Evolutionary conservation across 805 yeast genomes (phyloP).

Genomic region (Yarrowia divulgata): DNA sequence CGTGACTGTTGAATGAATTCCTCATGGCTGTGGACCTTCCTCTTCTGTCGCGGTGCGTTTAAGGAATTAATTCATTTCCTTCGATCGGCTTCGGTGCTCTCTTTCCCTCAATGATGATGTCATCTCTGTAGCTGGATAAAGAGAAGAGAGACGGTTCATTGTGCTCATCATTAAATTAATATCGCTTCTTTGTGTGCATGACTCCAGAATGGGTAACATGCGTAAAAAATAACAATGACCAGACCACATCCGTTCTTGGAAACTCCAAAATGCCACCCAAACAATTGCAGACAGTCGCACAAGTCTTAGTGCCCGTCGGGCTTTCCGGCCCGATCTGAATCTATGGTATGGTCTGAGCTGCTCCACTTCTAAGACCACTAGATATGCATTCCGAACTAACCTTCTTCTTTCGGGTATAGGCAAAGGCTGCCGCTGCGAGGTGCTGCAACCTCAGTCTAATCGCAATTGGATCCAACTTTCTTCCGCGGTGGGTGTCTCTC

Average conservation of each 20-base stretch:
- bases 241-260: too few relatives aligned
- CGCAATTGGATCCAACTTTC: neutral
- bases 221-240: too few relatives aligned
- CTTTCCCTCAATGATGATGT: slow-evolving; percentile 5
- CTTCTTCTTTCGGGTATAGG: neutral
- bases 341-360: neutral
- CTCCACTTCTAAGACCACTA: neutral
- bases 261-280: too few relatives aligned
- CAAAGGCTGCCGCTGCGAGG: neutral
- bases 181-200: neutral
- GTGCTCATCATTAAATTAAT: too few relatives aligned
- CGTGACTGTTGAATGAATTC: neutral
- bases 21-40: slow-evolving; percentile 3
- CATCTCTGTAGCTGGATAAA: neutral
- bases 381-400: slow-evolving; percentile 1
- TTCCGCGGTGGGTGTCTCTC: neutral
- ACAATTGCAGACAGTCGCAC: too few relatives aligned
- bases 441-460: neutral
- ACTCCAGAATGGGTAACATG: neutral
- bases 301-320: too few relatives aligned
- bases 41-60: neutral
- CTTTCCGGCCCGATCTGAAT: neutral
- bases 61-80: neutral
- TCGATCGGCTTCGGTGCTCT: slow-evolving; percentile 11
- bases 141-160: too few relatives aligned